Percentiles rank a stretch among this genome's conserved stretches.
Conservation (phyloP, 768 basidiomycete species). For the Suillus tomentosus region DNA sequence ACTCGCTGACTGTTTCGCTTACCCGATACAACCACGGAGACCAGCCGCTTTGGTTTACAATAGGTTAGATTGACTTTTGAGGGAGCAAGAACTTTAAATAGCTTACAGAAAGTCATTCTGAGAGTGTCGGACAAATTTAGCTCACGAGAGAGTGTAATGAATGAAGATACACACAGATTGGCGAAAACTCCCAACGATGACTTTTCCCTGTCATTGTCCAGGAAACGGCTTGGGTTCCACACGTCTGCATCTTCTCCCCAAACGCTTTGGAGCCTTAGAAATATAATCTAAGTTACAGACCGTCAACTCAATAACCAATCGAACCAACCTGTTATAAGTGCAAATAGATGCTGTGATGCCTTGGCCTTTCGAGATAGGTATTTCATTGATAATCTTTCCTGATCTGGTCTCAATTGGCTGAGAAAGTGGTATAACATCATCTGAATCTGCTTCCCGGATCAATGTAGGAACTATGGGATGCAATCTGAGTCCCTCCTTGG, state of each 20-base stretch:
- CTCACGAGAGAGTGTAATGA: neutral
- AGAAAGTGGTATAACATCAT: conserved; percentile 37
- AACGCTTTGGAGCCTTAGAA: conserved; percentile 13
- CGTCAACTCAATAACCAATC: neutral
- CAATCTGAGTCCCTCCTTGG: conserved; percentile 32
- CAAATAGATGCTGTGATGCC: conserved; percentile 17
- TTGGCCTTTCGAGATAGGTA: conserved; percentile 24
- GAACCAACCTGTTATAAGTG: conserved; percentile 34
- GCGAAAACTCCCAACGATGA: conserved; percentile 14
- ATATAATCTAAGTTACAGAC: neutral
- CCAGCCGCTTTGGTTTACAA: conserved; percentile 13
- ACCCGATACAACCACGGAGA: conserved; percentile 16
- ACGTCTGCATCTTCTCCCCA: conserved; percentile 25
- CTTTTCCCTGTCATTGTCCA: conserved; percentile 12
- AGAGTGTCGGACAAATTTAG: neutral
- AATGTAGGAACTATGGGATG: conserved; percentile 34
- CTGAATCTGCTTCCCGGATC: conserved; percentile 27
- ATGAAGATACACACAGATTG: conserved; percentile 14
- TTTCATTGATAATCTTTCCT: conserved; percentile 21
- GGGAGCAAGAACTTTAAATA: neutral
- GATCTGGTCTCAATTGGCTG: conserved; percentile 29
- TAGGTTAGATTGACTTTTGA: neutral
- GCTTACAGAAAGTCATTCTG: conserved; percentile 19
- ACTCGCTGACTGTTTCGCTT: neutral
- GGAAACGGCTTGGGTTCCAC: conserved; percentile 24